Conservation (phyloP, 345 rosid genomes). For the Geranium brycei region DNA sequence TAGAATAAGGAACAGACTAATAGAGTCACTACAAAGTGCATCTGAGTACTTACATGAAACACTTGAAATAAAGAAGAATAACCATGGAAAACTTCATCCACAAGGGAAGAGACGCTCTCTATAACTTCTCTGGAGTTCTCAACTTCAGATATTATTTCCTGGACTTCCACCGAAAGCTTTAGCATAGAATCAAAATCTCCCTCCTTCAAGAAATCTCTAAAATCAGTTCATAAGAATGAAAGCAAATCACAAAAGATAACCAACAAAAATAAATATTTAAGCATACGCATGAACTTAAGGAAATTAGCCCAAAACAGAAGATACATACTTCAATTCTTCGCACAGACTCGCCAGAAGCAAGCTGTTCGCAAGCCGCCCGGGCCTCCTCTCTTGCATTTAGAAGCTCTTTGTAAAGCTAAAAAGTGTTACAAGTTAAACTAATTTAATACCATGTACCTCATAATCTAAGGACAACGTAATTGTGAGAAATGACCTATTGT, state of each 20-base stretch:
- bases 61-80: constrained; percentile 26
- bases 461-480: background rate
- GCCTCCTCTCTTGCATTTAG: constrained; percentile 51
- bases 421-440: background rate
- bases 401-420: constrained; percentile 51
- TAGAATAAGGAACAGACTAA: too few relatives aligned
- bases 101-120: constrained; percentile 29
- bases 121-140: constrained; percentile 30
- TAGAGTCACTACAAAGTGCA: background rate
- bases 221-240: constrained; percentile 16
- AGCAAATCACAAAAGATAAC: constrained; percentile 1
- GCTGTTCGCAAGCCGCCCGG: constrained; percentile 36
- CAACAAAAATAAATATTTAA: constrained; percentile 2
- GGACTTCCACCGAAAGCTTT: constrained; percentile 40
- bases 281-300: constrained; percentile 10
- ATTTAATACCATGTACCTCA: background rate
- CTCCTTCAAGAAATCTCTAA: constrained; percentile 17
- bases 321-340: constrained; percentile 26
- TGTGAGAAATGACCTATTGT: background rate
- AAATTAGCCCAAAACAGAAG: constrained; percentile 6
- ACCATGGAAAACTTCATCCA: constrained; percentile 52
- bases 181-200: constrained; percentile 22
- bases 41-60: constrained; percentile 40
- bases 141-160: constrained; percentile 41
- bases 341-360: constrained; percentile 30